A percentile compares a stretch with the other conserved stretches of the same genome.
Conservation (phyloP, 2,329 filamentous ascomycete genomes). For the Penicillium palitans region DNA sequence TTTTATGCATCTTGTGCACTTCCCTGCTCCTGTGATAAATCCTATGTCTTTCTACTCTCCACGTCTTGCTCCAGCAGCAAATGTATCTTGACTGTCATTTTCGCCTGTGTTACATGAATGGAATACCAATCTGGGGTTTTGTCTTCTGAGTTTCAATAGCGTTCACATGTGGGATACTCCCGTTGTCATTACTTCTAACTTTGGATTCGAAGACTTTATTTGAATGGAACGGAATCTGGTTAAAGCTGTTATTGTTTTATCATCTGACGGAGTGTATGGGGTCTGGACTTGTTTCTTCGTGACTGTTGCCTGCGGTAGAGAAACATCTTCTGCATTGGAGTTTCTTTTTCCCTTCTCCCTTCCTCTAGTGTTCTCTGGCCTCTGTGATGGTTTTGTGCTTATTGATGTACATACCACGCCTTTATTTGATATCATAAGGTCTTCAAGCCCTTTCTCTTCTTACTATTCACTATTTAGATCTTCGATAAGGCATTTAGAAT, state of each 20-base stretch:
- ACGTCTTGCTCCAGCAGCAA: slow-evolving; percentile 14
- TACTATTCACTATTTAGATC: neutral
- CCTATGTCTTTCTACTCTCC: slow-evolving; percentile 10
- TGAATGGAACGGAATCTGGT: slow-evolving; percentile 16
- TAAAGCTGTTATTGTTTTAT: slow-evolving; percentile 4
- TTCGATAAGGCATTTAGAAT: neutral
- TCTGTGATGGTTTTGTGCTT: neutral
- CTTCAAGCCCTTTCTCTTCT: neutral
- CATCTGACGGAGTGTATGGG: slow-evolving; percentile 10
- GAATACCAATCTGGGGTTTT: slow-evolving; percentile 3
- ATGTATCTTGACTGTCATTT: slow-evolving; percentile 22
- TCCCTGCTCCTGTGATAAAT: slow-evolving; percentile 20
- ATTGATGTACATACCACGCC: slow-evolving; percentile 12
- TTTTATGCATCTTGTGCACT: slow-evolving; percentile 10
- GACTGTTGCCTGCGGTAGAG: neutral
- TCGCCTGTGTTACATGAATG: slow-evolving; percentile 10
- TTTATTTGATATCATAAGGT: neutral
- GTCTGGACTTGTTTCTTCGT: slow-evolving; percentile 1
- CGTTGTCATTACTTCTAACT: slow-evolving; percentile 9
- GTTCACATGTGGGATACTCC: slow-evolving; percentile 19
- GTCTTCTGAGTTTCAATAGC: slow-evolving; percentile 7
- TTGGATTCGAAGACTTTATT: slow-evolving; percentile 9
- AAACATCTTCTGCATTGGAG: slow-evolving; percentile 2
- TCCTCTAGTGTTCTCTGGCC: neutral
- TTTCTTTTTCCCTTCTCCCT: neutral